Conservation (phyloP, 345 rosid species). For the Brassica carinata region DNA sequence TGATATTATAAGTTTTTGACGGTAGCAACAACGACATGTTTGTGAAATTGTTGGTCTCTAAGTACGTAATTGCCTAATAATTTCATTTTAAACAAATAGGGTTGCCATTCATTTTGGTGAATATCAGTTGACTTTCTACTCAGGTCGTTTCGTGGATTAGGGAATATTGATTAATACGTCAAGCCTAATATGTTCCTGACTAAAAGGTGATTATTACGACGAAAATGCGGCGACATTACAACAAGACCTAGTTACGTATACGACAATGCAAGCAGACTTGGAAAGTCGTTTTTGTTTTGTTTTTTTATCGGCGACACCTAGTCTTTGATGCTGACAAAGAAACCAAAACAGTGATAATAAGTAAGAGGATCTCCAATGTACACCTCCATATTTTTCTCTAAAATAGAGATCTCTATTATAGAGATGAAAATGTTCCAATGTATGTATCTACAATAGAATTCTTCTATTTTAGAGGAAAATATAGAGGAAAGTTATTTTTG, state of each 20-base stretch:
- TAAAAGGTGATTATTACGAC: neutral
- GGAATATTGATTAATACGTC: neutral
- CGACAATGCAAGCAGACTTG: constrained; percentile 12
- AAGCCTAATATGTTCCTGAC: neutral
- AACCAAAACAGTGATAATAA: neutral
- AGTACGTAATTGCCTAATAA: neutral
- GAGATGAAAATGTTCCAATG: no score
- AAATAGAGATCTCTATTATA: no score
- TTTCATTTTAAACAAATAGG: neutral
- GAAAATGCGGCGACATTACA: neutral
- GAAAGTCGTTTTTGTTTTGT: constrained; percentile 12
- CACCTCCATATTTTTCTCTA: no score
- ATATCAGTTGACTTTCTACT: neutral
- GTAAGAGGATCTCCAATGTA: no score
- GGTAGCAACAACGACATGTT: neutral
- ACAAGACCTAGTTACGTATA: neutral
- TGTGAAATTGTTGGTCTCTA: neutral
- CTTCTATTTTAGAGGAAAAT: no score
- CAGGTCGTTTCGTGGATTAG: neutral
- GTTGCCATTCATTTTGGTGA: neutral
- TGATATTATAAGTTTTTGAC: neutral
- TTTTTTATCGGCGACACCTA: constrained; percentile 4
- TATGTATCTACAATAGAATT: no score
- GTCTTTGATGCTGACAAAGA: constrained; percentile 2
- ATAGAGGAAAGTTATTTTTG: no score